Conservation (phyloP, 2,329 filamentous ascomycete species). For the Ophiocordyceps camponoti-saundersi region DNA sequence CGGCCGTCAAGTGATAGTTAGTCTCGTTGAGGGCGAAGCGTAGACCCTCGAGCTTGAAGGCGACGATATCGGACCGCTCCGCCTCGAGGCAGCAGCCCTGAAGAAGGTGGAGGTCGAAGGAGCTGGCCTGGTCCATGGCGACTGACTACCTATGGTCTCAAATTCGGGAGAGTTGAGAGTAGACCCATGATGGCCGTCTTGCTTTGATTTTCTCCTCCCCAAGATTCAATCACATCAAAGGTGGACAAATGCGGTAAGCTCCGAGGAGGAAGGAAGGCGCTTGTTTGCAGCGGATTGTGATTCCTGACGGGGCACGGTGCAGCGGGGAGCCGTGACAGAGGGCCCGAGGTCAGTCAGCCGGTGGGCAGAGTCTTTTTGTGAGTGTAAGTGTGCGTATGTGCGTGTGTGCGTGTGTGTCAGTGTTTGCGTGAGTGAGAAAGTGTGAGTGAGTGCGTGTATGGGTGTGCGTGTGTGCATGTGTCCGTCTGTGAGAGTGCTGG, state of each 20-base stretch:
- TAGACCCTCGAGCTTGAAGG: conserved; percentile 29
- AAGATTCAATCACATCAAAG: too few species aligned
- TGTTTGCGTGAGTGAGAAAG: too few species aligned
- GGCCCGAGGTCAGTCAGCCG: neutral
- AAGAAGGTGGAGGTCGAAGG: conserved; percentile 22
- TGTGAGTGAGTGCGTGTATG: too few species aligned
- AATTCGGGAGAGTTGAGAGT: neutral
- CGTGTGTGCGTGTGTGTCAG: too few species aligned
- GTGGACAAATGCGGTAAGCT: too few species aligned
- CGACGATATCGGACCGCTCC: conserved; percentile 30
- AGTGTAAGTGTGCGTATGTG: too few species aligned
- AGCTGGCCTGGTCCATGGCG: conserved; percentile 11
- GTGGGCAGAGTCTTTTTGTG: too few species aligned
- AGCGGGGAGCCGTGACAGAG: neutral
- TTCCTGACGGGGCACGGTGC: neutral
- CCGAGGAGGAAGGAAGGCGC: neutral
- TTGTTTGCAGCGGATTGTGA: neutral
- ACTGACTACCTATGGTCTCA: conserved; percentile 1
- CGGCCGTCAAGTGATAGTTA: conserved; percentile 26
- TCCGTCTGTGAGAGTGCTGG: too few species aligned
- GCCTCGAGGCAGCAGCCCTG: conserved; percentile 38
- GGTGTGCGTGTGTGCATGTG: too few species aligned
- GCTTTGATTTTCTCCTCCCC: neutral
- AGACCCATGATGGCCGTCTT: neutral
- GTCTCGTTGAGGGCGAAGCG: conserved; percentile 24